A percentile compares a stretch with the other conserved stretches of the same genome.
phyloP scores from a whole-genome alignment of 2,329 filamentous ascomycete species.

The Cadophora sp. region DNA sequence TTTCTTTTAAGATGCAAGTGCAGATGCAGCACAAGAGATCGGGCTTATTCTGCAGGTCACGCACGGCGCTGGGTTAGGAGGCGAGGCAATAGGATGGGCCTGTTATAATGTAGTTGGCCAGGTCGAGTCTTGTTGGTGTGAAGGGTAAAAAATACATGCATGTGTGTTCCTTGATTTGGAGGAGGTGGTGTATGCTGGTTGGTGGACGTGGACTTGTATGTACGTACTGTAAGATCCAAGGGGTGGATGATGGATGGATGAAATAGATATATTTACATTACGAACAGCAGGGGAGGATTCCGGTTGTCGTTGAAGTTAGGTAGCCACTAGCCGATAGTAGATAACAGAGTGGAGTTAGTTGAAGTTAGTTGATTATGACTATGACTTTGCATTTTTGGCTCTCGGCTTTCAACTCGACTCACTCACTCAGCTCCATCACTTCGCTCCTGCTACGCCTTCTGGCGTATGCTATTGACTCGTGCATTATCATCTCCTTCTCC shows the following conservation, averaged over 20 bases:
- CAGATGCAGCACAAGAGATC: slow-evolving; percentile 19
- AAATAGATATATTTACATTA: too few relatives aligned
- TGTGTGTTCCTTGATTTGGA: neutral
- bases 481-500: neutral
- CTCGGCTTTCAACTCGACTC: too few relatives aligned
- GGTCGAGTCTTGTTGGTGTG: neutral
- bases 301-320: slow-evolving; percentile 7
- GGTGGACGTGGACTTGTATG: neutral
- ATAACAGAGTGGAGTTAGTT: neutral
- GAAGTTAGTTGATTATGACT: neutral
- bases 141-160: neutral
- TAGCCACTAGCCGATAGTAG: neutral
- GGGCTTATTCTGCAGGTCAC: slow-evolving; percentile 17
- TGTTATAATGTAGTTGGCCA: neutral
- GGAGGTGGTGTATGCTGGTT: neutral
- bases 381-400: neutral
- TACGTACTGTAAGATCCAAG: neutral
- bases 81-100: neutral
- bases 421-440: too few relatives aligned
- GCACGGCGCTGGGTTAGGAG: neutral
- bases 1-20: slow-evolving; percentile 8
- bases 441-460: too few relatives aligned
- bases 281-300: too few relatives aligned
- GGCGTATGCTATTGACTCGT: neutral
- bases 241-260: neutral